These are phyloP conservation scores for Aspergillus avenaceus DNA, from an alignment of 495 filamentous ascomycete genomes.

Conservation along the genomic window DNA sequence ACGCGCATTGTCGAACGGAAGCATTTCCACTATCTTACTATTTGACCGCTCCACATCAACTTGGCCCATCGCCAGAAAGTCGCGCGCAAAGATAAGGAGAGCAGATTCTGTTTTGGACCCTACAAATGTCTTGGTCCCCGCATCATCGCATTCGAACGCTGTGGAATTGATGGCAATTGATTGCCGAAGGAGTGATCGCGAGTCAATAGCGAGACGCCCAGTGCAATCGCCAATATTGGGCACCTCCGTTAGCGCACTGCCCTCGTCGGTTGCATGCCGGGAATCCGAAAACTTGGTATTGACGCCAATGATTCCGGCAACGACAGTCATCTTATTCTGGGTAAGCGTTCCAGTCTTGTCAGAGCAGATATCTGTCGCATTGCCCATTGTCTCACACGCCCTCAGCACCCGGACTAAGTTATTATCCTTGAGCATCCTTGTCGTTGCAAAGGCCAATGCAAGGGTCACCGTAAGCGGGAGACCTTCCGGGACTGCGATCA, in stretches of 20 bases:
- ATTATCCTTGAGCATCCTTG: slow-evolving; percentile 64
- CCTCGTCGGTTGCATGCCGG: not conserved
- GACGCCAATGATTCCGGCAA: slow-evolving; percentile 21
- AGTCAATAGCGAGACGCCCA: slow-evolving; percentile 16
- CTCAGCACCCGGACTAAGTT: slow-evolving; percentile 65
- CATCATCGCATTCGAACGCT: slow-evolving; percentile 49
- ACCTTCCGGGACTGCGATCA: slow-evolving; percentile 61
- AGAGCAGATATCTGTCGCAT: slow-evolving; percentile 67
- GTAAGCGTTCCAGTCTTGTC: slow-evolving; percentile 72
- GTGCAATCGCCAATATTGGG: slow-evolving; percentile 48
- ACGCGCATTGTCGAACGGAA: slow-evolving; percentile 56
- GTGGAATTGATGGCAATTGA: slow-evolving; percentile 53
- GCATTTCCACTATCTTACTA: slow-evolving; percentile 46
- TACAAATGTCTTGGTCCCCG: slow-evolving; percentile 45
- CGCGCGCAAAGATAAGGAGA: slow-evolving; percentile 48
- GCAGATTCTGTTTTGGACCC: slow-evolving; percentile 59
- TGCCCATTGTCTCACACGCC: slow-evolving; percentile 63
- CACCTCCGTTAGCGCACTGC: not conserved
- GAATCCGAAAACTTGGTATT: not conserved
- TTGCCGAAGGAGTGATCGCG: slow-evolving; percentile 15
- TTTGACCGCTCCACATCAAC: slow-evolving; percentile 46
- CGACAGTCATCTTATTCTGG: slow-evolving; percentile 71
- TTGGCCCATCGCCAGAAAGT: slow-evolving; percentile 46
- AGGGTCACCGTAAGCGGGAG: slow-evolving; percentile 63
- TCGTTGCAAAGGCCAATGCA: slow-evolving; percentile 68